These are phyloP conservation scores for Suillus bovinus DNA, from an alignment of 768 basidiomycete genomes.

Conservation along the genomic window DNA sequence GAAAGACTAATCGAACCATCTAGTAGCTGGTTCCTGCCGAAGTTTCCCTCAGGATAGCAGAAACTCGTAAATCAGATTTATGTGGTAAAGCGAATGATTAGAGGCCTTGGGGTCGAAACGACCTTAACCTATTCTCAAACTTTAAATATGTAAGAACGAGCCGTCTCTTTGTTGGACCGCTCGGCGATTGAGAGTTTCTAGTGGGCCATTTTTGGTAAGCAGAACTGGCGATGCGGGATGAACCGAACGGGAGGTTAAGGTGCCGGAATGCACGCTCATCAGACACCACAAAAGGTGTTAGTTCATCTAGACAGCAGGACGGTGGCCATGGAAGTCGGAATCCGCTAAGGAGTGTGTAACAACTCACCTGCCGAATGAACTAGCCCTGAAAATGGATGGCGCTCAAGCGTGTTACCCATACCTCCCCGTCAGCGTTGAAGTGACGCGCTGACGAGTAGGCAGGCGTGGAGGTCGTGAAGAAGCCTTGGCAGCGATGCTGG, in stretches of 20 bases:
- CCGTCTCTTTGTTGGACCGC: slow-evolving; percentile 51
- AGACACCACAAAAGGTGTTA: slow-evolving; percentile 86
- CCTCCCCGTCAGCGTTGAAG: slow-evolving; percentile 63
- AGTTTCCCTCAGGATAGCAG: slow-evolving; percentile 82
- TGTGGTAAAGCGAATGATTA: slow-evolving; percentile 88
- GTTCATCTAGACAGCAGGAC: slow-evolving; percentile 88
- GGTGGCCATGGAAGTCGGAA: slow-evolving; percentile 87
- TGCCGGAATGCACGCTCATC: slow-evolving; percentile 39
- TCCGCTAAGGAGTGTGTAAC: slow-evolving; percentile 86
- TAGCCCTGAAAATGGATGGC: slow-evolving; percentile 92
- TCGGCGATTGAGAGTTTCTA: slow-evolving; percentile 66
- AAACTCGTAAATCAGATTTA: slow-evolving; percentile 65
- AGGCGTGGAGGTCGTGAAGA: slow-evolving; percentile 80
- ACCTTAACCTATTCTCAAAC: slow-evolving; percentile 84
- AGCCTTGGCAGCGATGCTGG: slow-evolving; percentile 75
- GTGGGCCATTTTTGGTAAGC: slow-evolving; percentile 76
- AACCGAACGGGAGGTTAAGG: slow-evolving; percentile 52
- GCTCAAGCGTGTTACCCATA: slow-evolving; percentile 86
- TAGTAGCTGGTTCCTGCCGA: slow-evolving; percentile 92
- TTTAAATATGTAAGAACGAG: slow-evolving; percentile 63
- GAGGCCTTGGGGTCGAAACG: slow-evolving; percentile 87
- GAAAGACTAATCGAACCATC: slow-evolving; percentile 96
- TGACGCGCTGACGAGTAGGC: slow-evolving; percentile 62
- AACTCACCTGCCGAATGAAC: slow-evolving; percentile 90
- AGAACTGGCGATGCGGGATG: slow-evolving; percentile 73